phyloP scores from a whole-genome alignment of 2,329 filamentous ascomycete species.

The Cladophialophora yegresii region DNA sequence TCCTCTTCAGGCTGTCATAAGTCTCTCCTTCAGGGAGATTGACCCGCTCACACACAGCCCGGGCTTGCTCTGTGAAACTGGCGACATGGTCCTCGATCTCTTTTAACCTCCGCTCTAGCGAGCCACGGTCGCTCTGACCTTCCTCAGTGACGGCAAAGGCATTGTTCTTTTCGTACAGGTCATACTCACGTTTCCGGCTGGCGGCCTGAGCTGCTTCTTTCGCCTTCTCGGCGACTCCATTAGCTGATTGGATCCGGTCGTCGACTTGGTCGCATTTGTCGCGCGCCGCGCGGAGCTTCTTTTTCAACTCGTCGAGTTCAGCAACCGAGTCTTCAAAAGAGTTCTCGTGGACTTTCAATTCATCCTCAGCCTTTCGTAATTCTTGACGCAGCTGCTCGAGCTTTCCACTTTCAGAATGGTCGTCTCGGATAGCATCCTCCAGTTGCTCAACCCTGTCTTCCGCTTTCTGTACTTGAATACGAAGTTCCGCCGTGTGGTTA shows the following conservation, averaged over 20 bases:
- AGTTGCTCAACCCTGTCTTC: constrained; percentile 66
- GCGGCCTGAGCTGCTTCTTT: constrained; percentile 24
- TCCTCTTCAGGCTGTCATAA: constrained; percentile 52
- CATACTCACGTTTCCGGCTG: constrained; percentile 42
- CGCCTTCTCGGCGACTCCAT: constrained; percentile 9
- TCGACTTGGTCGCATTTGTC: constrained; percentile 43
- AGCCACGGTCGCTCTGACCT: constrained; percentile 50
- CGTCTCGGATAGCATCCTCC: constrained; percentile 63
- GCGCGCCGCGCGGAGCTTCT: constrained; percentile 44
- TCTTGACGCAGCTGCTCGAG: constrained; percentile 61
- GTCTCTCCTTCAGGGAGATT: constrained; percentile 67
- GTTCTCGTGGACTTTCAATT: constrained; percentile 46
- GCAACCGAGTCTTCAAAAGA: constrained; percentile 54
- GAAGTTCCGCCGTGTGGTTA: constrained; percentile 52
- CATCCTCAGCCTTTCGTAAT: constrained; percentile 60
- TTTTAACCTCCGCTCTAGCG: constrained; percentile 49
- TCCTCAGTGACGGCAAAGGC: constrained; percentile 57
- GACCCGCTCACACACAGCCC: constrained; percentile 59
- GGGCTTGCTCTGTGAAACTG: constrained; percentile 59
- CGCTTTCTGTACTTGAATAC: constrained; percentile 59
- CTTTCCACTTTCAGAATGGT: constrained; percentile 64
- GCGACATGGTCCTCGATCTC: constrained; percentile 48
- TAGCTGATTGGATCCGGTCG: constrained; percentile 36
- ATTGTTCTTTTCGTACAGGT: constrained; percentile 64
- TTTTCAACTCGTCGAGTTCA: constrained; percentile 49